Evolutionary conservation across 495 filamentous ascomycete species (phyloP).

Genomic region (Podospora anserina): DNA sequence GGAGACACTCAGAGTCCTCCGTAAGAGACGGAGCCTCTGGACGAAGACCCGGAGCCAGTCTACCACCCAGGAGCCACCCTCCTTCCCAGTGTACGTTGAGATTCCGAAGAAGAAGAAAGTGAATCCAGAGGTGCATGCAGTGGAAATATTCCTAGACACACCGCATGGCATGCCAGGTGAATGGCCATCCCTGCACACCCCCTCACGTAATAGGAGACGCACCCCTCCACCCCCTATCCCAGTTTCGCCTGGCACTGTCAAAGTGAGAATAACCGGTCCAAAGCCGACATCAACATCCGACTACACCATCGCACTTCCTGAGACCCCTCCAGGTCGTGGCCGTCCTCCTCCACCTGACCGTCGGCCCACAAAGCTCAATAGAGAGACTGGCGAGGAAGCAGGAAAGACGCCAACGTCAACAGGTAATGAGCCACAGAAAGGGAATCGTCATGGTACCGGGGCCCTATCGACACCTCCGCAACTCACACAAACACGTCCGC

Average conservation of each 20-base stretch:
- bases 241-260: not conserved
- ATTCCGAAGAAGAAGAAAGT: not conserved
- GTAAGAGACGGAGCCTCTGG: not conserved
- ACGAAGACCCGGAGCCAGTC: not conserved
- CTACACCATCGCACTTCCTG: not conserved
- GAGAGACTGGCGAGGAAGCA: no score
- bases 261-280: not conserved
- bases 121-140: not conserved
- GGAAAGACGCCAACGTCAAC: no score
- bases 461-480: no score
- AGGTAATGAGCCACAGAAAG: not conserved
- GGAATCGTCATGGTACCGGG: no score
- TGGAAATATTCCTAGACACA: not conserved
- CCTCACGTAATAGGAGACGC: no score
- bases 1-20: not conserved
- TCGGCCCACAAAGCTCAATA: not conserved
- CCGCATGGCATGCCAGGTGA: no score
- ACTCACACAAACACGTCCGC: no score
- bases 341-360: not conserved
- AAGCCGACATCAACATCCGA: not conserved
- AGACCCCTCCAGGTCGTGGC: not conserved
- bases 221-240: no score
- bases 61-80: not conserved
- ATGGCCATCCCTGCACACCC: no score
- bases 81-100: not conserved